Conservation (phyloP, 2,329 filamentous ascomycete genomes). For the Ophiostoma piceae region DNA sequence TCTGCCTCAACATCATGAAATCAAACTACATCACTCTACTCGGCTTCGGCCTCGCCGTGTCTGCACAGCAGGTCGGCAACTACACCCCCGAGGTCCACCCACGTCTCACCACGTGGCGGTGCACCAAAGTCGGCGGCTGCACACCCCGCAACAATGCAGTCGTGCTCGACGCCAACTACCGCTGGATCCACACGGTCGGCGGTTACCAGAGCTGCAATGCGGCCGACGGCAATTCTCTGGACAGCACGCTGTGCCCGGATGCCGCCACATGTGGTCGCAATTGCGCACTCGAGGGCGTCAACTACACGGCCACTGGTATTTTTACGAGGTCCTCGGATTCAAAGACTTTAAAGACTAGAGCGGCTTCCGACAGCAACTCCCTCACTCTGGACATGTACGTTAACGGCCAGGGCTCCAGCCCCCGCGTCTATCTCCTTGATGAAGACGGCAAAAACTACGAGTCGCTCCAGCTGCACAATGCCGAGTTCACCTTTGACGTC, state of each 20-base stretch:
- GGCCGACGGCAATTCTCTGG: slow-evolving; percentile 41
- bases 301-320: slow-evolving; percentile 1
- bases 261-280: slow-evolving; percentile 47
- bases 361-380: not conserved
- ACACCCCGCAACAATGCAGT: slow-evolving; percentile 29
- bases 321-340: not conserved
- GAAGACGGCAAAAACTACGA: slow-evolving; percentile 32
- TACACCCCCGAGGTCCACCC: slow-evolving; percentile 15
- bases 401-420: slow-evolving; percentile 34
- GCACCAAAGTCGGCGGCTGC: slow-evolving; percentile 17
- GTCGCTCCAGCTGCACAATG: slow-evolving; percentile 53
- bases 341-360: no score
- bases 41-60: not conserved
- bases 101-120: slow-evolving; percentile 16
- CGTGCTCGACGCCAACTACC: slow-evolving; percentile 53
- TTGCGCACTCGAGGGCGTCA: slow-evolving; percentile 51
- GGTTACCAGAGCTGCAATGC: slow-evolving; percentile 48
- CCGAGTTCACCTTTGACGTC: slow-evolving; percentile 61
- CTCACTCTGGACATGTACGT: not conserved
- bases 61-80: slow-evolving; percentile 15
- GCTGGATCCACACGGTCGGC: slow-evolving; percentile 48
- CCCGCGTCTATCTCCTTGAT: slow-evolving; percentile 34
- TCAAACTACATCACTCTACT: not conserved
- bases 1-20: not conserved
- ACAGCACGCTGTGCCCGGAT: slow-evolving; percentile 44